A percentile compares a stretch with the other conserved stretches of the same genome.
phyloP scores from a whole-genome alignment of 495 filamentous ascomycete genomes.

The Friedmanniomyces simplex region DNA sequence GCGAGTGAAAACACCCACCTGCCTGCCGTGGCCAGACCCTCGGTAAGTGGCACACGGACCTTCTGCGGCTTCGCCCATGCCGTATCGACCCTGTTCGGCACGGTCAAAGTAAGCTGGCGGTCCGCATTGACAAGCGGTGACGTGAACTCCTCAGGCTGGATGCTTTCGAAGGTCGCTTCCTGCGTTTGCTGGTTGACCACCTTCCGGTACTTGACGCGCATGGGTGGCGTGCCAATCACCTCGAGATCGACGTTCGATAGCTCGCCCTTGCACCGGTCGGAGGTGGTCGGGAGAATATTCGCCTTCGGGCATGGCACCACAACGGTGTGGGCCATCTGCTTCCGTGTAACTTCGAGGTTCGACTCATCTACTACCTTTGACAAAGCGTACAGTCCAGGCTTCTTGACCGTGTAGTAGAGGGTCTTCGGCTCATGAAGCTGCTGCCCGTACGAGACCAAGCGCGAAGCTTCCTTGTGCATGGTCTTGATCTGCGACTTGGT shows the following conservation, averaged over 20 bases:
- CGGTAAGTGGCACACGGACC: slow-evolving; percentile 72
- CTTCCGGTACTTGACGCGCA: slow-evolving; percentile 83
- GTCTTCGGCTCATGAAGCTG: slow-evolving; percentile 26
- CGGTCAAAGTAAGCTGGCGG: slow-evolving; percentile 41
- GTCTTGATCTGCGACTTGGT: slow-evolving; percentile 57
- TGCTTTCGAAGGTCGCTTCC: slow-evolving; percentile 73
- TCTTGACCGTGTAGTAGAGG: slow-evolving; percentile 58
- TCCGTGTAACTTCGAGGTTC: slow-evolving; percentile 77
- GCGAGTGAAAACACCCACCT: slow-evolving; percentile 84
- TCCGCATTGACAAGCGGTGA: slow-evolving; percentile 56
- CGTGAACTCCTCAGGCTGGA: slow-evolving; percentile 76
- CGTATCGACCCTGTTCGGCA: slow-evolving; percentile 51
- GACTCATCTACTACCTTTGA: slow-evolving; percentile 80
- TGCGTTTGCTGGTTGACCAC: slow-evolving; percentile 65
- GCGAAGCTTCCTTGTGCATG: slow-evolving; percentile 51
- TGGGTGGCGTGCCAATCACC: slow-evolving; percentile 80
- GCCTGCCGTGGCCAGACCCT: slow-evolving; percentile 66
- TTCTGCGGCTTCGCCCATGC: slow-evolving; percentile 70
- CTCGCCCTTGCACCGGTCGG: slow-evolving; percentile 69
- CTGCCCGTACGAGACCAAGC: slow-evolving; percentile 39
- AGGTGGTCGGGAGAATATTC: slow-evolving; percentile 49
- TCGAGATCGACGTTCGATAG: slow-evolving; percentile 72
- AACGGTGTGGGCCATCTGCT: slow-evolving; percentile 54
- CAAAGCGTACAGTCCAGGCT: slow-evolving; percentile 76
- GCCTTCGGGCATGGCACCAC: slow-evolving; percentile 78